phyloP scores from a whole-genome alignment of 169 alveolate species.

The Plasmodium gonderi region DNA sequence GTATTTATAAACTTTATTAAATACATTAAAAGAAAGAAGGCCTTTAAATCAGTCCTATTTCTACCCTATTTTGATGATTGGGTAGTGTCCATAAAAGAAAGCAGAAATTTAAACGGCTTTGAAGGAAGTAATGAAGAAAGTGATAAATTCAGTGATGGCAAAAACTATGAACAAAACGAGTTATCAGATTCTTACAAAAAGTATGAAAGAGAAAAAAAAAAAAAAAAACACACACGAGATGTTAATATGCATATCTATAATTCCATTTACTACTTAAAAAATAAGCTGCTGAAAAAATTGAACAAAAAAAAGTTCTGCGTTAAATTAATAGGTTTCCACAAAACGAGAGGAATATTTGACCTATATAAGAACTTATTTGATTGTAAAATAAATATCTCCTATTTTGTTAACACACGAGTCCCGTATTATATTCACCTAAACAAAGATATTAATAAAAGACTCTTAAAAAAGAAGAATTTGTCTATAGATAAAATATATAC shows the following conservation, averaged over 20 bases:
- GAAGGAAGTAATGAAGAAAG: background rate
- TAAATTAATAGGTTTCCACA: slow-evolving; percentile 60
- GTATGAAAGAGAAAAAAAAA: background rate
- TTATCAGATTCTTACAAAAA: background rate
- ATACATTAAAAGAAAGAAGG: slow-evolving; percentile 46
- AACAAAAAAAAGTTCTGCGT: slow-evolving; percentile 24
- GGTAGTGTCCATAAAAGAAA: slow-evolving; percentile 24
- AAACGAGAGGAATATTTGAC: slow-evolving; percentile 10
- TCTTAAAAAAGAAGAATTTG: slow-evolving; percentile 7
- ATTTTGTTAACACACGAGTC: slow-evolving; percentile 27
- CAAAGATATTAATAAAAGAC: background rate
- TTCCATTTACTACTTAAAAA: slow-evolving; percentile 54
- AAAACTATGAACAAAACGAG: background rate
- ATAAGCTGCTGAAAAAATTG: slow-evolving; percentile 23
- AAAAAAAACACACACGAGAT: background rate
- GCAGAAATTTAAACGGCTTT: background rate
- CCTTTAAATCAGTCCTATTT: slow-evolving; percentile 15
- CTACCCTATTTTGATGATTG: slow-evolving; percentile 71
- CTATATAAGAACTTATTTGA: slow-evolving; percentile 45
- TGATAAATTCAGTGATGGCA: background rate
- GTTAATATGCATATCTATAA: slow-evolving; percentile 61
- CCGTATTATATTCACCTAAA: slow-evolving; percentile 52
- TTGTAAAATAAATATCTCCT: slow-evolving; percentile 26
- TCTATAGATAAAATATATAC: slow-evolving; percentile 20
- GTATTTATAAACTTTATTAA: slow-evolving; percentile 48